These are phyloP conservation scores for Aspergillus leporis DNA, from an alignment of 495 filamentous ascomycete genomes.

Conservation along the genomic window DNA sequence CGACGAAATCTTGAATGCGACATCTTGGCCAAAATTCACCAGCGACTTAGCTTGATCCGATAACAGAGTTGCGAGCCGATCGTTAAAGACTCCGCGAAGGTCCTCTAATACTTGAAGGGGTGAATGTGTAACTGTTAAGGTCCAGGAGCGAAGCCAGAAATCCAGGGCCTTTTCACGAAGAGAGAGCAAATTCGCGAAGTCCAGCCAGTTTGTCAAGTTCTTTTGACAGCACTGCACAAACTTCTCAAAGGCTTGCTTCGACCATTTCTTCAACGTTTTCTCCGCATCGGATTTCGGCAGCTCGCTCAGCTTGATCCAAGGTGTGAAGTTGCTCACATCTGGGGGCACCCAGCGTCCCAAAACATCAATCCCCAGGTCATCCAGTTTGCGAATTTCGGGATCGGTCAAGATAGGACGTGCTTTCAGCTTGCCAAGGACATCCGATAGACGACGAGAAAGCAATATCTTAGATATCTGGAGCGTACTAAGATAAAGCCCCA, in stretches of 20 bases:
- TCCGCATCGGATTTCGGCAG: constrained; percentile 63
- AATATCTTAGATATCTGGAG: constrained; percentile 72
- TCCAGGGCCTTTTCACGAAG: constrained; percentile 69
- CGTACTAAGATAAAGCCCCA: constrained; percentile 75
- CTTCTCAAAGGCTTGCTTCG: constrained; percentile 63
- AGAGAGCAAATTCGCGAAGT: constrained; percentile 66
- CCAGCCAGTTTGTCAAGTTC: constrained; percentile 53
- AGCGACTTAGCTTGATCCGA: constrained; percentile 58
- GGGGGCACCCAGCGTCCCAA: constrained; percentile 80
- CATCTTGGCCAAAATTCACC: constrained; percentile 56
- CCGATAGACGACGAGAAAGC: constrained; percentile 69
- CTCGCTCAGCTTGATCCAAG: constrained; percentile 86
- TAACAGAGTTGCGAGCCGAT: constrained; percentile 59
- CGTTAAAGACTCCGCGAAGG: constrained; percentile 68
- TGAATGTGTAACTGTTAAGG: constrained; percentile 41
- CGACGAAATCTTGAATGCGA: constrained; percentile 43
- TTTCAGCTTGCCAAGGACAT: constrained; percentile 69
- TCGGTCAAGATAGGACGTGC: constrained; percentile 68
- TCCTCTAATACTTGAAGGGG: constrained; percentile 64
- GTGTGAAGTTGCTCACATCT: constrained; percentile 83
- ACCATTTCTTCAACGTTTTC: constrained; percentile 72
- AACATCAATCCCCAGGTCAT: constrained; percentile 78
- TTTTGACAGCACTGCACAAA: constrained; percentile 60
- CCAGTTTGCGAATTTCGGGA: constrained; percentile 59
- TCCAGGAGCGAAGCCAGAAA: constrained; percentile 65